Percentiles rank a stretch among this genome's conserved stretches.
Conservation (phyloP, 2,329 filamentous ascomycete species). For the Trichoderma koningiopsis region DNA sequence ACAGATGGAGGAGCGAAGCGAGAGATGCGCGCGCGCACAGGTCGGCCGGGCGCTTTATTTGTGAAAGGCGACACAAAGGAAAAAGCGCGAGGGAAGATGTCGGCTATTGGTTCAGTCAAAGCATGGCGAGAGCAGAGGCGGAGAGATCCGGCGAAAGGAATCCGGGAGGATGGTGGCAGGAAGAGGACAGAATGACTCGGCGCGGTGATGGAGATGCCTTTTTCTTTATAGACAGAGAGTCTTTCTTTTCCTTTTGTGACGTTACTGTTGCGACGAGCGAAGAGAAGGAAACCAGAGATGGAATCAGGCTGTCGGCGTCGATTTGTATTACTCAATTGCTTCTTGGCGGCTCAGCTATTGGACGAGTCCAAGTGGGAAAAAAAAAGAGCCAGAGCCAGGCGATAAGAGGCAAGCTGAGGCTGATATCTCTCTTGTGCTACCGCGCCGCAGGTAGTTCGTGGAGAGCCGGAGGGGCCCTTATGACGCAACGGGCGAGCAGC, state of each 20-base stretch:
- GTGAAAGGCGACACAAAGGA: constrained; percentile 19
- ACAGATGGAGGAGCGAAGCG: not conserved
- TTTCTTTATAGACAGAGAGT: not conserved
- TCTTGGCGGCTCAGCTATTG: not conserved
- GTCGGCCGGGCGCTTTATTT: not conserved
- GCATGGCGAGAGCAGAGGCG: constrained; percentile 16
- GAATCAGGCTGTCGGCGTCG: not conserved
- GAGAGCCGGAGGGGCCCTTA: constrained; percentile 27
- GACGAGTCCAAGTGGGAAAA: not conserved
- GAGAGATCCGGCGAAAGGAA: constrained; percentile 7
- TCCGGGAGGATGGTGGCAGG: not conserved
- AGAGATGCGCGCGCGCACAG: constrained; percentile 1
- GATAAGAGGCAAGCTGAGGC: constrained; percentile 8
- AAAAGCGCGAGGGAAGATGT: constrained; percentile 6
- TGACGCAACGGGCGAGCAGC: constrained; percentile 27
- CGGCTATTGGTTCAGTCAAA: constrained; percentile 24
- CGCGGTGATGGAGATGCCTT: constrained; percentile 13
- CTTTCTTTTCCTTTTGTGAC: not conserved
- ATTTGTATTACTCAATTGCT: not conserved
- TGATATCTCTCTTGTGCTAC: constrained; percentile 12
- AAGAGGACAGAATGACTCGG: constrained; percentile 10
- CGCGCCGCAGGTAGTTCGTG: constrained; percentile 11
- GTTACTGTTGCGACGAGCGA: not conserved
- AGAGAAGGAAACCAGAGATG: not conserved
- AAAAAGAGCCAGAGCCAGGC: not conserved